Base-by-base conservation (phyloP, 306 rosid species). In the Pyrus betulifolia region DNA sequence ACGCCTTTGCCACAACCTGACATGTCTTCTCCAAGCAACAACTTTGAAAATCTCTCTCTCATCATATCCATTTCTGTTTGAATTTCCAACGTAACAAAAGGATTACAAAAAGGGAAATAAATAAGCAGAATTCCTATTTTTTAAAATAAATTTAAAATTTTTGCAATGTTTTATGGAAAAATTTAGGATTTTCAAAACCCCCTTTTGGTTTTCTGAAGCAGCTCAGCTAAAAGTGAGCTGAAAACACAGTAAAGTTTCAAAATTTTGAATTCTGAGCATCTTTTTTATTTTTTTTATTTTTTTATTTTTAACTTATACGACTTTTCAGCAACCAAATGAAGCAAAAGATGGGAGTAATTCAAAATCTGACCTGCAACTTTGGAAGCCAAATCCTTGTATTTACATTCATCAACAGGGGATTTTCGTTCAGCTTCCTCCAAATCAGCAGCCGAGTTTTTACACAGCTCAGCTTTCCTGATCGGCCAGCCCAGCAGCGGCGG, bases 401-500 rank as follows among this genome's bases (percentile, higher is more conserved):
- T 86, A 0, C 87, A 22, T 38, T 77, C 88, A 31, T 74, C 86
- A 79, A 69, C 77, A 67, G 55, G 79, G 25, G 87, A 19, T 4
- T 81, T 80, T 31, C 83, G 80, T 25, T 81, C 92, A 68, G 75
- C 70, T 74, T 70, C 81, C 61, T 69, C 70, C 30, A 40, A 59
- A 78, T 79, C 88, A 76, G 87, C 87, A 78, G 67, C 80, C 2
- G 74, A 77, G 72, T 83, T 79, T 61, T 84, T 88, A 72, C 91
- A 72, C 13, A 89, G 66, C 7, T 91, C 86, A 67, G 97, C 96
- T 75, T 93, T 88, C 38, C 90, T 91, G 70, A 95, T 95, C 45
- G 98, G 98, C 98, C 98, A 95, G 23, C 97, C 97, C 79, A 95
- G 87, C 73, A 85, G 90, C 30, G 91, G 28, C 73, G 93, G 87